Percentiles rank a stretch among this genome's conserved stretches.
phyloP scores from a whole-genome alignment of 331 rosid genomes.

The Cucumis variabilis region DNA sequence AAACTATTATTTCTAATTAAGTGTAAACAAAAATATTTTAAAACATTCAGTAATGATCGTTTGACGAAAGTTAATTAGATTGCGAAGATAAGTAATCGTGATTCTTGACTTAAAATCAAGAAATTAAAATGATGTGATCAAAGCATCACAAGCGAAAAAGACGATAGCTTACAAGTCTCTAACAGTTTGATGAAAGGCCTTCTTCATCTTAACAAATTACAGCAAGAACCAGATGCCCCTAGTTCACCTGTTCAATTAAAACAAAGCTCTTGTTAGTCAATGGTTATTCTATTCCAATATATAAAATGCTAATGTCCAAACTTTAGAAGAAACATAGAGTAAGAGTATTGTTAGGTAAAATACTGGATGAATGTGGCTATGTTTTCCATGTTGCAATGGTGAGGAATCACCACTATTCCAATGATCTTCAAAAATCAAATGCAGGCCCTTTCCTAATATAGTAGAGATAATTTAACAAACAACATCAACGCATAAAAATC shows the following conservation, averaged over 20 bases:
- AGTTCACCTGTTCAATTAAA: slow-evolving; percentile 37
- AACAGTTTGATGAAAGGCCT: slow-evolving; percentile 95
- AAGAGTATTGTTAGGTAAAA: background rate
- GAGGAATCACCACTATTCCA: background rate
- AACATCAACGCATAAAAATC: no score
- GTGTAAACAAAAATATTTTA: no score
- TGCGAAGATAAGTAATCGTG: background rate
- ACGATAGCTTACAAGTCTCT: slow-evolving; percentile 81
- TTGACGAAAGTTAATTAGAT: background rate
- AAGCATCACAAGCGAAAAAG: slow-evolving; percentile 8
- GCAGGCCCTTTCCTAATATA: background rate
- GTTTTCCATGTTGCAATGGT: background rate
- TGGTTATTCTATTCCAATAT: background rate
- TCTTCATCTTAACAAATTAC: slow-evolving; percentile 34
- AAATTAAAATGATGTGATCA: background rate
- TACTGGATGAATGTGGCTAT: background rate
- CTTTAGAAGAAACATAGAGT: background rate
- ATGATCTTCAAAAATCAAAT: background rate
- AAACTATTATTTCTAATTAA: no score
- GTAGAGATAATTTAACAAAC: background rate
- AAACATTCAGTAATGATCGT: background rate
- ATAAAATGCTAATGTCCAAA: background rate
- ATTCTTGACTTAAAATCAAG: background rate
- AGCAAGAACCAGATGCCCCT: slow-evolving; percentile 26
- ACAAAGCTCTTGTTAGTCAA: slow-evolving; percentile 26